Evolutionary conservation across 257 asterid species (phyloP).

Genomic region (Solanum piurae): DNA sequence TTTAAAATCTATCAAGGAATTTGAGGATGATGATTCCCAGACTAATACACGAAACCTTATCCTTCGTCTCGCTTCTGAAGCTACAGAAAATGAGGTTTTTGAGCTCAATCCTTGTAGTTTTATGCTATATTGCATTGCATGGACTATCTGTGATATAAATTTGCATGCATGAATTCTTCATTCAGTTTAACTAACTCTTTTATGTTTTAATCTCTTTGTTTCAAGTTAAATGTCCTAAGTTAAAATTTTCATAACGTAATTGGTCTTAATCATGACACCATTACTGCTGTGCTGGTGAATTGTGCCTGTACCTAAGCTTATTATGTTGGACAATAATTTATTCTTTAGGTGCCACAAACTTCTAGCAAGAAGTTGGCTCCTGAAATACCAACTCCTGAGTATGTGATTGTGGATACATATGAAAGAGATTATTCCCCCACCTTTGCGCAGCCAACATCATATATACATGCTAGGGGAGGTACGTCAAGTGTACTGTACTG

Average conservation of each 20-base stretch:
- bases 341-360: slow-evolving; percentile 51
- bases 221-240: neutral
- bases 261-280: neutral
- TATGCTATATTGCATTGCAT: neutral
- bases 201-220: neutral
- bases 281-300: neutral
- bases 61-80: slow-evolving; percentile 70
- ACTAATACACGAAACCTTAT: slow-evolving; percentile 80
- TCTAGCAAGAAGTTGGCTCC: slow-evolving; percentile 59
- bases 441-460: slow-evolving; percentile 77
- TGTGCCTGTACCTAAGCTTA: neutral
- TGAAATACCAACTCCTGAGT: slow-evolving; percentile 97
- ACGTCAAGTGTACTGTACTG: neutral
- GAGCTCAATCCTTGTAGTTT: neutral
- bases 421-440: slow-evolving; percentile 94
- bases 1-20: slow-evolving; percentile 82
- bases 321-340: neutral
- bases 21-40: slow-evolving; percentile 89
- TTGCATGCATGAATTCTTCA: neutral
- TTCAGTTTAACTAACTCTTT: neutral
- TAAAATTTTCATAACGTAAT: neutral
- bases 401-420: slow-evolving; percentile 81
- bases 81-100: slow-evolving; percentile 23
- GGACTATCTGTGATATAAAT: neutral
- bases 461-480: slow-evolving; percentile 97